Evolutionary conservation across 139 green algal species (phyloP).

Genomic region (Auxenochlorella pyrenoidosa): DNA sequence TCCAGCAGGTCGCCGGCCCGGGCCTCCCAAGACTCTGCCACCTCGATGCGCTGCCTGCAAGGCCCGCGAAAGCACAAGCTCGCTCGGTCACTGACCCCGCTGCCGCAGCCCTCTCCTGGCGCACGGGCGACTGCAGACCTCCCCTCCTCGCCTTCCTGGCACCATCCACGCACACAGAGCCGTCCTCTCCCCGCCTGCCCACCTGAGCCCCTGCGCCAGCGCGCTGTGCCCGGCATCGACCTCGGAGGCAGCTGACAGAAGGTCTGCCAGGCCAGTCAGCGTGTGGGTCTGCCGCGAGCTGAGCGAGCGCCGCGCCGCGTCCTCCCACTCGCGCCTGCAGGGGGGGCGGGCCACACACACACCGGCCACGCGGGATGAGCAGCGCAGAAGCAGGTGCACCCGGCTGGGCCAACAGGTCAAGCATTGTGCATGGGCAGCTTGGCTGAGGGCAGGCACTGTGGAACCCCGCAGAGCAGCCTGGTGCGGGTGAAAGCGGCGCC

Average conservation of each 20-base stretch:
- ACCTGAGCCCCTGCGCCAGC: conserved; percentile 26
- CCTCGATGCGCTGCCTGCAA: conserved; percentile 1
- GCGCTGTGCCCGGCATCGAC: conserved; percentile 31
- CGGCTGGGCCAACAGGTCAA: no score
- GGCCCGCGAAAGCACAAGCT: no score
- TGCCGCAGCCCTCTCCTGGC: no score
- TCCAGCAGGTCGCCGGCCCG: conserved; percentile 41
- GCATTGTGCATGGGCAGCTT: no score
- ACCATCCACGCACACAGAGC: neutral
- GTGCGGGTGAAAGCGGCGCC: neutral
- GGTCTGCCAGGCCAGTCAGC: conserved; percentile 40
- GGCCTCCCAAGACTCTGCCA: conserved; percentile 41
- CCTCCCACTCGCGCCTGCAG: conserved; percentile 59
- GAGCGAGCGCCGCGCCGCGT: conserved; percentile 46
- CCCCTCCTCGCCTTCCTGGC: neutral
- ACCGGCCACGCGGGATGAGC: neutral
- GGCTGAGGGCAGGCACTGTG: no score
- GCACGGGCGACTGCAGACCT: no score
- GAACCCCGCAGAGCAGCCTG: neutral
- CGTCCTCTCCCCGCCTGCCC: neutral
- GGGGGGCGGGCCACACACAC: neutral
- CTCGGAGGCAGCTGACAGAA: conserved; percentile 39
- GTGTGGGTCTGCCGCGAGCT: conserved; percentile 11
- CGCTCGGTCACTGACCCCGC: no score
- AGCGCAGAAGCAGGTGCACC: neutral